A percentile compares a stretch with the other conserved stretches of the same genome.
phyloP scores from a whole-genome alignment of 164 flowering plant species.

The Macadamia integrifolia region DNA sequence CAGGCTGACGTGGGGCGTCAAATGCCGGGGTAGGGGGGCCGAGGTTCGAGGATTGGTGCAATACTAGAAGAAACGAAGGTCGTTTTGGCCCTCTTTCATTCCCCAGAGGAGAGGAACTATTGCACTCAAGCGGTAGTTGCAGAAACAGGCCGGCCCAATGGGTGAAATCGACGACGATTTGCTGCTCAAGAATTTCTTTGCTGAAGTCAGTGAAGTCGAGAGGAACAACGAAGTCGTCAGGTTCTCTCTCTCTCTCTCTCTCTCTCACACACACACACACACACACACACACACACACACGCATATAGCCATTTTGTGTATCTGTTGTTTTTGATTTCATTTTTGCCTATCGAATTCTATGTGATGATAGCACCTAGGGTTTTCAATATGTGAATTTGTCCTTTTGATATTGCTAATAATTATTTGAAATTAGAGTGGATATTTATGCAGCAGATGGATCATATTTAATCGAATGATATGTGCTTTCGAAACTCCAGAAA shows the following conservation, averaged over 20 bases:
- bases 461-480: no score
- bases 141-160: constrained; percentile 32
- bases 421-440: neutral
- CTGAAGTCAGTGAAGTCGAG: constrained; percentile 96
- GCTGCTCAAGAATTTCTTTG: constrained; percentile 82
- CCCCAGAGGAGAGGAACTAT: no score
- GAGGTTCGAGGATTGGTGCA: no score
- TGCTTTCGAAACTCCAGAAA: no score
- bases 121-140: neutral
- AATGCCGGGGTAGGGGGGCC: no score
- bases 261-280: neutral
- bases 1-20: no score
- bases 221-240: constrained; percentile 92
- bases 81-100: no score
- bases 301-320: neutral
- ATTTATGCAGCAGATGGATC: no score
- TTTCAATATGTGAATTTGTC: neutral
- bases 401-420: neutral
- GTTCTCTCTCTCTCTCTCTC: constrained; percentile 24
- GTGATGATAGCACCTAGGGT: neutral
- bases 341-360: no score
- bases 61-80: no score
- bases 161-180: constrained; percentile 34
- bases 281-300: no score
- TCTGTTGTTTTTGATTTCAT: neutral